These are phyloP conservation scores for Chamaecrista fasciculata DNA, from an alignment of 306 rosid genomes.

Conservation along the genomic window DNA sequence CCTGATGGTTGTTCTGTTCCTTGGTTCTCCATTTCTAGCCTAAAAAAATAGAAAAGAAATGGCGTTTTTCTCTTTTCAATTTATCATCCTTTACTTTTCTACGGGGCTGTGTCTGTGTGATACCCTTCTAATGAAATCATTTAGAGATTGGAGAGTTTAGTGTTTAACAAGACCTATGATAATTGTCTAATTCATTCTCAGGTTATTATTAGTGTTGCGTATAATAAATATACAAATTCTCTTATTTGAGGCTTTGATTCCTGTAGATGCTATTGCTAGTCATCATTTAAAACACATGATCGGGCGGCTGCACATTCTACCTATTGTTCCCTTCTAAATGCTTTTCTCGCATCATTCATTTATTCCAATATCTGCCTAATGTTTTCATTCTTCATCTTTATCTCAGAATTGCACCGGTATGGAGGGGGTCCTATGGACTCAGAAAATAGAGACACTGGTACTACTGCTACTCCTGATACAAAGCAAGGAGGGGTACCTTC, in stretches of 20 bases:
- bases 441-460: conserved; percentile 63
- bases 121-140: background rate
- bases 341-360: background rate
- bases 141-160: background rate
- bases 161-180: background rate
- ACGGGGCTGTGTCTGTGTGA: background rate
- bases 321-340: conserved; percentile 5
- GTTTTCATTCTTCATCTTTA: conserved; percentile 20
- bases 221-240: background rate
- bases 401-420: conserved; percentile 78
- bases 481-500: conserved; percentile 65
- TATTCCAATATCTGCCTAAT: background rate
- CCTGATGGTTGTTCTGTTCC: background rate
- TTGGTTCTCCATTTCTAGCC: background rate
- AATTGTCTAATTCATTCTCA: background rate
- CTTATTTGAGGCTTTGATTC: background rate
- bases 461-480: conserved; percentile 51
- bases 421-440: conserved; percentile 90
- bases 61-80: background rate
- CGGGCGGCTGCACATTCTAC: background rate
- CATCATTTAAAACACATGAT: background rate
- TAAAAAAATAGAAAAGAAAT: background rate
- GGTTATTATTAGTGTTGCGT: background rate
- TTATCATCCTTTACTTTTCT: background rate
- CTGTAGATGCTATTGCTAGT: background rate